Conservation (phyloP, 2,329 filamentous ascomycete genomes). For the Pseudonectria foliicola region DNA sequence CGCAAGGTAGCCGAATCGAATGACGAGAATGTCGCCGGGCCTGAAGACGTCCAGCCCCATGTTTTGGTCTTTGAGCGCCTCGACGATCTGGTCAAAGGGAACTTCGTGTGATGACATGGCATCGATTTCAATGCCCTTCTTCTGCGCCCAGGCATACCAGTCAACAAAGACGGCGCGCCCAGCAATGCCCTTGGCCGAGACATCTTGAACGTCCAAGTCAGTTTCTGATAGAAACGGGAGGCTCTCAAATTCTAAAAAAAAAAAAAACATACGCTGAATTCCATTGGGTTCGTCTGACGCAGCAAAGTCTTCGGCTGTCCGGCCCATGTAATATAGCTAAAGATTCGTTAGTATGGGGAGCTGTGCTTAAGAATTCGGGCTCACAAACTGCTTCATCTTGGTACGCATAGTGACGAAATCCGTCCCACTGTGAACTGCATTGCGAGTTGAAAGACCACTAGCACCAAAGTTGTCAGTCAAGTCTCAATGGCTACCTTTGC, state of each 20-base stretch:
- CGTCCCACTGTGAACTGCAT: slow-evolving; percentile 19
- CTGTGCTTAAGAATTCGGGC: too few relatives aligned
- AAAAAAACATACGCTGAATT: slow-evolving; percentile 13
- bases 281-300: slow-evolving; percentile 11
- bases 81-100: slow-evolving; percentile 9
- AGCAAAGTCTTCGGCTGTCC: slow-evolving; percentile 13
- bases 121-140: slow-evolving; percentile 7
- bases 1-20: slow-evolving; percentile 14
- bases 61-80: slow-evolving; percentile 7
- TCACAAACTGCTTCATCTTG: slow-evolving; percentile 12
- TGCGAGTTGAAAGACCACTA: slow-evolving; percentile 15
- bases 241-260: too few relatives aligned
- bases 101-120: slow-evolving; percentile 11
- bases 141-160: slow-evolving; percentile 13
- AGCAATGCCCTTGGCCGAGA: slow-evolving; percentile 9
- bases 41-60: slow-evolving; percentile 4
- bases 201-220: neutral
- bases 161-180: slow-evolving; percentile 13
- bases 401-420: slow-evolving; percentile 18
- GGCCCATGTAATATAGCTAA: slow-evolving; percentile 19
- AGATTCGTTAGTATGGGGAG: neutral
- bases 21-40: slow-evolving; percentile 11
- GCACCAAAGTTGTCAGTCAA: neutral
- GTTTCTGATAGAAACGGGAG: too few relatives aligned
- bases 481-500: rapidly evolving